Evolutionary conservation across 352 stramenopile species (phyloP).

Genomic region (Discostella stelligera): DNA sequence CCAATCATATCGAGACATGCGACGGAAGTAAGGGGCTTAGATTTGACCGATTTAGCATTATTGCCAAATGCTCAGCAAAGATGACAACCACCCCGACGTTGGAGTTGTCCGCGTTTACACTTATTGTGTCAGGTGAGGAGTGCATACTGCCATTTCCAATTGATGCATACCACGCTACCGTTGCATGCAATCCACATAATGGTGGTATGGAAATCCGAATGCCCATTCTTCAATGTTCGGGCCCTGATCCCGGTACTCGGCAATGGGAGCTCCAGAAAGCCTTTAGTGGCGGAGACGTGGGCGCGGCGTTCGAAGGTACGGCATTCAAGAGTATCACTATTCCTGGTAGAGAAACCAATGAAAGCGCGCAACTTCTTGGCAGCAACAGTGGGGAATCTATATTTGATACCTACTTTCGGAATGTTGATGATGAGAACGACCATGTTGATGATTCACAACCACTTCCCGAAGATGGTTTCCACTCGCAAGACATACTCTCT

Average conservation of each 20-base stretch:
- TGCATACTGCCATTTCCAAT: slow-evolving; percentile 47
- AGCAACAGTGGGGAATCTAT: neutral
- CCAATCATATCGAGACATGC: neutral
- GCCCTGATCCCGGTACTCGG: slow-evolving; percentile 41
- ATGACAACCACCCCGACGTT: slow-evolving; percentile 8
- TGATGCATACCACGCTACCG: slow-evolving; percentile 14
- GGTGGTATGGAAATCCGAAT: slow-evolving; percentile 32
- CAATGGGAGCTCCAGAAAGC: slow-evolving; percentile 43
- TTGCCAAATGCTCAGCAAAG: slow-evolving; percentile 33
- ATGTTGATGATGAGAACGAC: slow-evolving; percentile 9
- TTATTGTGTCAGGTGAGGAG: slow-evolving; percentile 21
- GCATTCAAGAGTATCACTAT: neutral
- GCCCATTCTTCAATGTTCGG: slow-evolving; percentile 29
- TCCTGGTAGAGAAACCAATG: neutral
- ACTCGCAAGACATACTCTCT: slow-evolving; percentile 38
- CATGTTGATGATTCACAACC: slow-evolving; percentile 7
- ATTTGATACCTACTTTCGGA: neutral
- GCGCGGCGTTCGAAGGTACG: neutral
- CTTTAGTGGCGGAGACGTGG: slow-evolving; percentile 4
- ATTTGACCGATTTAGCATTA: slow-evolving; percentile 8
- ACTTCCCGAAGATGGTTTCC: slow-evolving; percentile 49
- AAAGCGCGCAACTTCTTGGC: neutral
- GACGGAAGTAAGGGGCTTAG: neutral
- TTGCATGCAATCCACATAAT: slow-evolving; percentile 17
- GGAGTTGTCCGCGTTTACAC: slow-evolving; percentile 36